Conservation (phyloP, 129 eudicot genomes). For the Chrysanthemum lavandulifolium region DNA sequence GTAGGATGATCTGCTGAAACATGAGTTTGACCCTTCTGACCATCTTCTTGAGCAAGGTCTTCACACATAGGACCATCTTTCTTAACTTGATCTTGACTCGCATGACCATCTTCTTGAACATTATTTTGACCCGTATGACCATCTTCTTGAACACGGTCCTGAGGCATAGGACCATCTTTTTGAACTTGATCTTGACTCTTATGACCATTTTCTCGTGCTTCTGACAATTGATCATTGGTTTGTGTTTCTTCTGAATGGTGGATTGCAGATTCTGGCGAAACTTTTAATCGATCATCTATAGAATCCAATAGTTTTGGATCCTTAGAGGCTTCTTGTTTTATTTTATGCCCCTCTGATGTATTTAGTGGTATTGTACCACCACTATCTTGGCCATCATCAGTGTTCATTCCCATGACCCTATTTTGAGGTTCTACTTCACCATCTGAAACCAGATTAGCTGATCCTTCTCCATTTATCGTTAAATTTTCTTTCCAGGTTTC, state of each 20-base stretch:
- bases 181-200: neutral
- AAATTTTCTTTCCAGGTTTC: constrained; percentile 33
- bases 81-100: neutral
- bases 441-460: constrained; percentile 21
- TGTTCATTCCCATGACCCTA: neutral
- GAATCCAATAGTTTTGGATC: constrained; percentile 23
- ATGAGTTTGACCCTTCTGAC: neutral
- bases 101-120: neutral
- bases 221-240: constrained; percentile 11
- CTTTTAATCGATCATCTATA: constrained; percentile 29
- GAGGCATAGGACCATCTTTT: neutral
- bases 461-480: constrained; percentile 22
- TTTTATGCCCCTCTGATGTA: constrained; percentile 30
- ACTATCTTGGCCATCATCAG: neutral
- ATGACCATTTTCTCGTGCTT: neutral
- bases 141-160: neutral
- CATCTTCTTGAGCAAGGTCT: neutral
- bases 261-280: constrained; percentile 6
- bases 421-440: constrained; percentile 22
- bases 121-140: neutral
- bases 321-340: constrained; percentile 20
- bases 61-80: constrained; percentile 1
- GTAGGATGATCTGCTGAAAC: neutral
- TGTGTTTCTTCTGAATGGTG: constrained; percentile 19
- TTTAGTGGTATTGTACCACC: constrained; percentile 9